Percentiles rank a stretch among this genome's conserved stretches.
Evolutionary conservation across 2,329 filamentous ascomycete species (phyloP).

Genomic region (Colletotrichum agaves): DNA sequence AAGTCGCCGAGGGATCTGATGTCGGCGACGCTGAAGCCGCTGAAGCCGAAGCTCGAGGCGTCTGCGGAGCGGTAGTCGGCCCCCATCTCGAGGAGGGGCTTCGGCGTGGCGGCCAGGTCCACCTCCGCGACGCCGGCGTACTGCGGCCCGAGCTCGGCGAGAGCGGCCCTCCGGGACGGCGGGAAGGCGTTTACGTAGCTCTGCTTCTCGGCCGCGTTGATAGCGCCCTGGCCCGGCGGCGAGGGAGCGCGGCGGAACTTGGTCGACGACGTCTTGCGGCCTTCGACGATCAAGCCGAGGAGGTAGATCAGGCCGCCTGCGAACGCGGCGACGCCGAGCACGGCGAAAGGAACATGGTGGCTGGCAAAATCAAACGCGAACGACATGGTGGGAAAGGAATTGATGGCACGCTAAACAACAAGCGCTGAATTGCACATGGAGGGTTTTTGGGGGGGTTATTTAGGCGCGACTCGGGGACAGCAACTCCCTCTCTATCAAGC

Average conservation of each 20-base stretch:
- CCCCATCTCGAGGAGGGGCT: slow-evolving; percentile 46
- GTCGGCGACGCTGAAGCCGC: slow-evolving; percentile 76
- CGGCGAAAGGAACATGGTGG: neutral
- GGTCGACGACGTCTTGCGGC: neutral
- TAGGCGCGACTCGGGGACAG: neutral
- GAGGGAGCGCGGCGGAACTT: slow-evolving; percentile 11
- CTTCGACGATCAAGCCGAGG: neutral
- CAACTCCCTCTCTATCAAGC: slow-evolving; percentile 12
- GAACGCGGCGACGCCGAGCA: slow-evolving; percentile 11
- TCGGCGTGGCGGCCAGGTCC: slow-evolving; percentile 33
- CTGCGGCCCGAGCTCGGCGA: slow-evolving; percentile 33
- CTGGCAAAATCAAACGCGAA: neutral
- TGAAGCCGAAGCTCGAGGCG: slow-evolving; percentile 65
- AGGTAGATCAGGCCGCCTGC: slow-evolving; percentile 17
- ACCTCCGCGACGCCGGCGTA: slow-evolving; percentile 15
- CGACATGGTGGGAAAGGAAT: slow-evolving; percentile 4
- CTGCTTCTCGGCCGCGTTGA: neutral
- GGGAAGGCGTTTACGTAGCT: slow-evolving; percentile 44
- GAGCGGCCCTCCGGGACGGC: slow-evolving; percentile 40
- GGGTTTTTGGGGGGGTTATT: slow-evolving; percentile 1
- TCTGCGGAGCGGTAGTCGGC: slow-evolving; percentile 48
- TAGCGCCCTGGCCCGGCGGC: neutral
- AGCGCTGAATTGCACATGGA: neutral
- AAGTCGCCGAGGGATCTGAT: slow-evolving; percentile 79
- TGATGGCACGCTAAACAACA: neutral